Percentiles rank a stretch among this genome's conserved stretches.
Conservation (phyloP, 768 basidiomycete species). For the Leccinellum rugosiceps region DNA sequence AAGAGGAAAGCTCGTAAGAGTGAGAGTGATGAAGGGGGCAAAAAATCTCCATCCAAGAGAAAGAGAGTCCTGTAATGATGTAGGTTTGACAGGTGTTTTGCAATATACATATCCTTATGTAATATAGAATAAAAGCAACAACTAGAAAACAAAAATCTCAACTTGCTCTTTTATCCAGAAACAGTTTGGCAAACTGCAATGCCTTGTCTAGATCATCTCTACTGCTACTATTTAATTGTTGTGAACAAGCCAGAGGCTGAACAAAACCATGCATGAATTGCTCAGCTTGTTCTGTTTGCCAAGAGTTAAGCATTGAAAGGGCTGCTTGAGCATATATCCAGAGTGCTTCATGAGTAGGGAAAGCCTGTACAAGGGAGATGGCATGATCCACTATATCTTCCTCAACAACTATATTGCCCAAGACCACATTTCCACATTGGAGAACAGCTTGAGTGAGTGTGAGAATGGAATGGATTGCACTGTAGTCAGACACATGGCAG, state of each 20-base stretch:
- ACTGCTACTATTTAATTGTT: background rate
- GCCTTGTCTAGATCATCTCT: background rate
- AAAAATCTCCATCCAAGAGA: conserved; percentile 36
- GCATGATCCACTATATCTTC: conserved; percentile 38
- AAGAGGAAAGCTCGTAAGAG: conserved; percentile 21
- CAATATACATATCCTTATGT: background rate
- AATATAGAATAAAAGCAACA: background rate
- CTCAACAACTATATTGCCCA: conserved; percentile 3
- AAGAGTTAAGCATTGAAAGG: background rate
- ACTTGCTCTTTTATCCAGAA: conserved; percentile 4
- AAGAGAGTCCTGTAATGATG: conserved; percentile 24
- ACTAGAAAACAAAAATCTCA: background rate
- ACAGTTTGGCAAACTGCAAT: conserved; percentile 8
- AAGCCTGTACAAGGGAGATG: conserved; percentile 44
- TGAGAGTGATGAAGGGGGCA: conserved; percentile 29
- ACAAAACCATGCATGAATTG: conserved; percentile 18
- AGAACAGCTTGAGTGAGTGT: conserved; percentile 28
- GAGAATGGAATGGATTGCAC: conserved; percentile 56
- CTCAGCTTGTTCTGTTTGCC: background rate
- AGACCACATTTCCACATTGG: conserved; percentile 1
- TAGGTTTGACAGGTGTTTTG: background rate
- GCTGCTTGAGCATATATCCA: conserved; percentile 47
- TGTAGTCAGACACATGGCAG: conserved; percentile 64
- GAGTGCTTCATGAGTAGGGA: conserved; percentile 58
- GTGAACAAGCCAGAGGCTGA: conserved; percentile 11